Evolutionary conservation across 371 early-diverging fungal genomes (phyloP).

Genomic region (Nosema muscidifuracis): DNA sequence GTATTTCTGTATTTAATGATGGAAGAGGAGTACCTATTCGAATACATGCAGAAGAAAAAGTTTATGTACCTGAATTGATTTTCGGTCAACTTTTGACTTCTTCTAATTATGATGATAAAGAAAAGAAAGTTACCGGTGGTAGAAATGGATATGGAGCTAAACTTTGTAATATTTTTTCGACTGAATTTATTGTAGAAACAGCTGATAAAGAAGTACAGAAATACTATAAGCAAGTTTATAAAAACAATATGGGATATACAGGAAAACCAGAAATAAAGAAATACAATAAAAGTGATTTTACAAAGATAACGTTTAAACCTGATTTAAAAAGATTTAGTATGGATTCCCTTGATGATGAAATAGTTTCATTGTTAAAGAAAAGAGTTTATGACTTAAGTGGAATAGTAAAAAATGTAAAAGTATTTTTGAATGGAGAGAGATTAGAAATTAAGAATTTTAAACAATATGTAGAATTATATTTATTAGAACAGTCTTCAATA

Average conservation of each 20-base stretch:
- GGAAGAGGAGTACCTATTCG: constrained; percentile 93
- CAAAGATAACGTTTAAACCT: constrained; percentile 82
- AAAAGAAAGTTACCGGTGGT: constrained; percentile 96
- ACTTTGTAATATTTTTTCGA: constrained; percentile 94
- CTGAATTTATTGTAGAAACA: constrained; percentile 89
- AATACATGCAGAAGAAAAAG: constrained; percentile 80
- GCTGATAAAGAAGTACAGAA: constrained; percentile 68
- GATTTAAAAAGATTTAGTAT: constrained; percentile 85
- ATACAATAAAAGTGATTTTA: constrained; percentile 58
- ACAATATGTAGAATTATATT: constrained; percentile 79
- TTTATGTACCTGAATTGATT: constrained; percentile 95
- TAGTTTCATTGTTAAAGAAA: constrained; percentile 77
- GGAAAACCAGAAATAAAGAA: constrained; percentile 53
- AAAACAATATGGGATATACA: constrained; percentile 58
- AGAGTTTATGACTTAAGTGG: constrained; percentile 95
- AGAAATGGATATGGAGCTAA: constrained; percentile 99
- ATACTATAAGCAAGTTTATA: constrained; percentile 68
- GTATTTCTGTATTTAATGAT: constrained; percentile 84
- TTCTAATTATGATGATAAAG: constrained; percentile 92
- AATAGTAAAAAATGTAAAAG: constrained; percentile 74
- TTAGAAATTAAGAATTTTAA: constrained; percentile 78
- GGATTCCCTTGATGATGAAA: constrained; percentile 73
- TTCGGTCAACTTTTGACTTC: constrained; percentile 96
- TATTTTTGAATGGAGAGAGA: constrained; percentile 77
- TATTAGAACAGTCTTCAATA: constrained; percentile 60